Conservation (phyloP, 2,329 filamentous ascomycete genomes). For the Fusarium musae region DNA sequence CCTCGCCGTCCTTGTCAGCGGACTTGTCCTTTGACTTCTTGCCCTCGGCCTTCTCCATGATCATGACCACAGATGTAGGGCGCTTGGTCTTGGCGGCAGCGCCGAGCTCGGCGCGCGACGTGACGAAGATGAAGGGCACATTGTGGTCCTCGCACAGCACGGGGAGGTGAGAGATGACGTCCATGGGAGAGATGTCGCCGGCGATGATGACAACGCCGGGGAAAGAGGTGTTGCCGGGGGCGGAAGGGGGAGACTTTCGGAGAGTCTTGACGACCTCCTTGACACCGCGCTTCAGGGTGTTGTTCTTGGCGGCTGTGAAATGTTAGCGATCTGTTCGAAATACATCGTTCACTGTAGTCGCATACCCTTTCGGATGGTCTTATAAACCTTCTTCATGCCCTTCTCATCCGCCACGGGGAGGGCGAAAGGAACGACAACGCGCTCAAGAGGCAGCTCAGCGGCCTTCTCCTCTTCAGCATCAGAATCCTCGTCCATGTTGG, state of each 20-base stretch:
- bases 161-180: conserved; percentile 98
- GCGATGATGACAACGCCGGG: conserved; percentile 90
- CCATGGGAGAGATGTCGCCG: conserved; percentile 97
- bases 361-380: conserved; percentile 67
- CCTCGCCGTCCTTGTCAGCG: conserved; percentile 58
- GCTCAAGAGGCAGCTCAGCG: conserved; percentile 56
- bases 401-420: conserved; percentile 84
- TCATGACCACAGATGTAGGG: conserved; percentile 96
- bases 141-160: conserved; percentile 98
- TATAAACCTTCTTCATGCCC: conserved; percentile 70
- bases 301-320: conserved; percentile 85
- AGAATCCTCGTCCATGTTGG: conserved; percentile 57
- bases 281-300: conserved; percentile 95
- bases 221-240: conserved; percentile 70
- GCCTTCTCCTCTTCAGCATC: conserved; percentile 60
- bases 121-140: conserved; percentile 95
- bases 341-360: background rate
- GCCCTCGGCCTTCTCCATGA: conserved; percentile 66
- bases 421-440: conserved; percentile 84
- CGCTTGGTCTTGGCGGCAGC: conserved; percentile 94
- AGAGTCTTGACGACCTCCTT: conserved; percentile 99
- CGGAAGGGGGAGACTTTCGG: conserved; percentile 83
- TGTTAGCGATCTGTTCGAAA: conserved; percentile 25
- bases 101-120: conserved; percentile 91
- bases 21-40: conserved; percentile 59